These are phyloP conservation scores for Xylariaceae sp. DNA, from an alignment of 2,329 filamentous ascomycete genomes.

Conservation along the genomic window DNA sequence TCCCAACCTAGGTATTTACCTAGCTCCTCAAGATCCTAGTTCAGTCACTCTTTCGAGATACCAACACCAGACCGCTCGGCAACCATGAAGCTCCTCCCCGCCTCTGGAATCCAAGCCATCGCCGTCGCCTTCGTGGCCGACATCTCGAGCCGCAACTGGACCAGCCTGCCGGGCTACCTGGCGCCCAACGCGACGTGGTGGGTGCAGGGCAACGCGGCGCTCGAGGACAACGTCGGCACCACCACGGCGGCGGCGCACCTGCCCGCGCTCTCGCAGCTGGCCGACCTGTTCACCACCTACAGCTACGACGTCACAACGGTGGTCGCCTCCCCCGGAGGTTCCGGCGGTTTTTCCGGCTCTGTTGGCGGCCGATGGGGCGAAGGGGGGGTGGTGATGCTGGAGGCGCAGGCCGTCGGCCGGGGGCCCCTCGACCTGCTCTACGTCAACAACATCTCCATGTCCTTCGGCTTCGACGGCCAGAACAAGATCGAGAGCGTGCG, in stretches of 20 bases:
- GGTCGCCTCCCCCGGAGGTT: too few species aligned
- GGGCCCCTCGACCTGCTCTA: conserved; percentile 5
- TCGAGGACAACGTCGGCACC: neutral
- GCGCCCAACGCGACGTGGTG: conserved; percentile 5
- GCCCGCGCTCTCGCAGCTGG: neutral
- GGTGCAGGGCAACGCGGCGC: conserved; percentile 2
- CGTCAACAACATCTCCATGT: conserved; percentile 4
- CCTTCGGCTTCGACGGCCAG: conserved; percentile 1
- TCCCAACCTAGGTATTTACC: too few species aligned
- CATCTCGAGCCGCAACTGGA: conserved; percentile 2
- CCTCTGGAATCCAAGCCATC: neutral
- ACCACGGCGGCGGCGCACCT: neutral
- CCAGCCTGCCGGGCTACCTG: conserved; percentile 3
- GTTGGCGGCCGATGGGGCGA: too few species aligned
- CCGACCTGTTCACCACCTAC: neutral
- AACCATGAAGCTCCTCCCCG: neutral
- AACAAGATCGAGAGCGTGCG: conserved; percentile 3
- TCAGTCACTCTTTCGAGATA: too few species aligned
- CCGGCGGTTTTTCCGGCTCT: too few species aligned
- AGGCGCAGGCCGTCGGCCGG: conserved; percentile 2
- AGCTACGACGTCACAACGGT: conserved; percentile 4
- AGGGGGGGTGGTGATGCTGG: conserved; percentile 1
- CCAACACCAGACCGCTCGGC: too few species aligned
- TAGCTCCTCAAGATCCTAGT: too few species aligned
- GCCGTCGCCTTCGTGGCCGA: conserved; percentile 1